Conservation (phyloP, 345 rosid genomes). For the Dipteronia dyeriana region DNA sequence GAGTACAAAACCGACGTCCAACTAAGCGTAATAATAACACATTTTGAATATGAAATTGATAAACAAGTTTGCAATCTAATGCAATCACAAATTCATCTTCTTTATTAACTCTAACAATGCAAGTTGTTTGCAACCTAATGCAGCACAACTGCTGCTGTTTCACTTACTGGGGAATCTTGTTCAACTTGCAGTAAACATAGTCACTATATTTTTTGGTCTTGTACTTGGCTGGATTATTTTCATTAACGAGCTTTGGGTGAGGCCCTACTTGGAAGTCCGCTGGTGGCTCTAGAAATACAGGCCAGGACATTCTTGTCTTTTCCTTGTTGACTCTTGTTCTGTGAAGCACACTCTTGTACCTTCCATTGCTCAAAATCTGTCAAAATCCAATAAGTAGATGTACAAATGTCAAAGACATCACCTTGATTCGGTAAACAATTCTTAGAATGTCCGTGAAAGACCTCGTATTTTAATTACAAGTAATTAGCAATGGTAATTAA, state of each 20-base stretch:
- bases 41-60: background rate
- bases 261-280: background rate
- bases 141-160: too few relatives aligned
- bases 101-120: too few relatives aligned
- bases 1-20: too few relatives aligned
- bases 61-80: background rate
- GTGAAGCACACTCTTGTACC: background rate
- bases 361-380: background rate
- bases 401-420: too few relatives aligned
- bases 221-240: background rate
- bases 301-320: background rate
- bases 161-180: background rate
- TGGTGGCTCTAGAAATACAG: background rate
- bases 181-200: background rate
- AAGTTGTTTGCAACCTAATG: too few relatives aligned
- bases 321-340: background rate
- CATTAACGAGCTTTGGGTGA: background rate
- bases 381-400: background rate
- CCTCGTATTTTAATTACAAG: too few relatives aligned
- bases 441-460: too few relatives aligned
- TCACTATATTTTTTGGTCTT: background rate
- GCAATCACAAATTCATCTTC: too few relatives aligned
- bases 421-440: too few relatives aligned
- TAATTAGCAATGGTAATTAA: too few relatives aligned
- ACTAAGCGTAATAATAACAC: background rate